phyloP scores from a whole-genome alignment of 345 rosid genomes.

The Lagerstroemia speciosa region DNA sequence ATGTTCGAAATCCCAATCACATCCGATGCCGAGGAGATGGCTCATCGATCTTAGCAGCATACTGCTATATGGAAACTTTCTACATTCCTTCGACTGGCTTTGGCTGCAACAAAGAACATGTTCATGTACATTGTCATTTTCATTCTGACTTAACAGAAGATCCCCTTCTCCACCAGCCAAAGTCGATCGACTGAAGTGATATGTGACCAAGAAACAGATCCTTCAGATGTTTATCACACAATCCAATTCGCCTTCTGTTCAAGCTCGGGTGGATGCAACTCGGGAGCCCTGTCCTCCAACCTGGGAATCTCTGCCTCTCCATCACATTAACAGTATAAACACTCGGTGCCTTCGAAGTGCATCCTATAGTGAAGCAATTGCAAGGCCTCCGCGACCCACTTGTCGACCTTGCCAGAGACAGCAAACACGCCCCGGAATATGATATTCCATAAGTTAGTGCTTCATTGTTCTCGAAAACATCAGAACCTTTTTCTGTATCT shows the following conservation, averaged over 20 bases:
- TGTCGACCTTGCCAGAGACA: conserved; percentile 64
- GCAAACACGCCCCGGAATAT: conserved; percentile 50
- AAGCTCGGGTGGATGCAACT: conserved; percentile 76
- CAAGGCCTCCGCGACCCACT: conserved; percentile 68
- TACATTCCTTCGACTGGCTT: neutral
- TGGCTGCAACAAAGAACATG: neutral
- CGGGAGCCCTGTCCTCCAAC: conserved; percentile 88
- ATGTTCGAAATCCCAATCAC: no score
- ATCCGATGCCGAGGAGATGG: neutral
- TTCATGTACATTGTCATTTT: neutral
- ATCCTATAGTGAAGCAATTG: conserved; percentile 66
- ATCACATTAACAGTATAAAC: conserved; percentile 76
- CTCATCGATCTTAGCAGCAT: neutral
- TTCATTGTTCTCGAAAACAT: conserved; percentile 41
- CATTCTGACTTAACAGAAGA: neutral
- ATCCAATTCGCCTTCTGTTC: conserved; percentile 65
- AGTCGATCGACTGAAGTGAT: conserved; percentile 76
- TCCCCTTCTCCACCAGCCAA: conserved; percentile 49
- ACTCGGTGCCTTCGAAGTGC: conserved; percentile 54
- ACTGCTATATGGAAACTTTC: neutral
- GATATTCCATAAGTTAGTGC: conserved; percentile 56
- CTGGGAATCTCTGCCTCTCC: conserved; percentile 91
- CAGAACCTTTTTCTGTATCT: conserved; percentile 26
- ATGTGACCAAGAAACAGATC: conserved; percentile 63
- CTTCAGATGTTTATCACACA: conserved; percentile 63